Conservation (phyloP, 2,329 filamentous ascomycete species). For the Alternaria postmessia region DNA sequence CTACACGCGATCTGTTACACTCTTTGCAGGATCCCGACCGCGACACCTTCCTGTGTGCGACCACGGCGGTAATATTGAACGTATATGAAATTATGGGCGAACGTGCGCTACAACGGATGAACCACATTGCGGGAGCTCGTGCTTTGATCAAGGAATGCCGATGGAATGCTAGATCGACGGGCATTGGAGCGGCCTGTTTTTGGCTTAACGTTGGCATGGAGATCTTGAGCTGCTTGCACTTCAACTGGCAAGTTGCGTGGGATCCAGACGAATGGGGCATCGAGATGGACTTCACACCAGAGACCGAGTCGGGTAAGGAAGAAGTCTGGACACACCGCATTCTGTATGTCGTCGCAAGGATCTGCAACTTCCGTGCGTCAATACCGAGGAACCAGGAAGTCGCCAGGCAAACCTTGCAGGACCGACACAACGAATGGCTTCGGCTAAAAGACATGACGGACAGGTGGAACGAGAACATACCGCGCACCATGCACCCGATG, state of each 20-base stretch:
- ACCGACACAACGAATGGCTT: slow-evolving; percentile 78
- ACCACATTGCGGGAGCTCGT: slow-evolving; percentile 84
- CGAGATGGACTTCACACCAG: slow-evolving; percentile 74
- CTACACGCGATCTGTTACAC: slow-evolving; percentile 78
- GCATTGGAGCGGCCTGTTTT: slow-evolving; percentile 87
- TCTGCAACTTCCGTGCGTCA: slow-evolving; percentile 82
- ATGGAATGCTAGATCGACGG: slow-evolving; percentile 81
- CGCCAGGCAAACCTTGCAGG: slow-evolving; percentile 67
- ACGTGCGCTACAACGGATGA: slow-evolving; percentile 80
- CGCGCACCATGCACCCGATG: slow-evolving; percentile 86
- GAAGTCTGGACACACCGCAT: slow-evolving; percentile 90
- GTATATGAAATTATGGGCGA: slow-evolving; percentile 95
- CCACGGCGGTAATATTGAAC: slow-evolving; percentile 86
- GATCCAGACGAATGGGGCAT: slow-evolving; percentile 90
- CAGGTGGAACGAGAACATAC: slow-evolving; percentile 79
- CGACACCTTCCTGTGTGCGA: slow-evolving; percentile 83
- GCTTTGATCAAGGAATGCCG: slow-evolving; percentile 88
- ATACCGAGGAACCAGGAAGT: slow-evolving; percentile 68
- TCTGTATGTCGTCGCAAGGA: slow-evolving; percentile 85
- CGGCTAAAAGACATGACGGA: slow-evolving; percentile 82
- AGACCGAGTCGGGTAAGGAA: slow-evolving; percentile 70
- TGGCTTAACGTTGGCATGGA: slow-evolving; percentile 95
- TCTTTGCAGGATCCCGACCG: slow-evolving; percentile 84
- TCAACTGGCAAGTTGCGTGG: slow-evolving; percentile 88
- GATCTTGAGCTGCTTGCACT: slow-evolving; percentile 84